Base-by-base conservation (phyloP, 75 land plant genomes). In the Gnetum montanum region DNA sequence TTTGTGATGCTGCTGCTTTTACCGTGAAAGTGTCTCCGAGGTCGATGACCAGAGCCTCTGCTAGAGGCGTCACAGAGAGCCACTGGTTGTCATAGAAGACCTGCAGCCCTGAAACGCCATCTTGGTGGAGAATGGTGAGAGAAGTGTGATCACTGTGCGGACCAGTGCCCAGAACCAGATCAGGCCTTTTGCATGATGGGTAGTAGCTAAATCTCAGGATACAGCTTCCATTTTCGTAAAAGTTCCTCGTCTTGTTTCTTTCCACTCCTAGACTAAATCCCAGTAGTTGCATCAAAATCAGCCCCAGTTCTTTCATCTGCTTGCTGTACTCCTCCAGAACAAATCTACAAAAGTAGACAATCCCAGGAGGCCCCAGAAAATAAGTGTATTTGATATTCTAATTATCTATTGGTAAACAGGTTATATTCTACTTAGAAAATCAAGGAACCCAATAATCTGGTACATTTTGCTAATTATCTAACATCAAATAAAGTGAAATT, bases 21-120 rank as follows among this genome's bases (percentile, higher is more conserved):
- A 72, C 84, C 85, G 63, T 68, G 64, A 81, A 73, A 2, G 76
- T 72, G 59, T 81, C 85, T 18, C 85, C 85, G 16, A 81, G 62
- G 65, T 81, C 77, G 41, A 81, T 65, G 5, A 81, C 77, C 8
- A 81, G 66, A 7, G 77, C 67, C 25, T 69, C 56, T 2, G 46
- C n/a, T 0, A 26, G 34, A 27, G 85, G 81, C 7, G 19, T 30
- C 15, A 77, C 57, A 26, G 67, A 49, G 24, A 36, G 54, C 85
- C 85, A 81, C 35, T 62, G 26, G 15, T 58, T 69, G 60, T 69
- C 57, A 12, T 34, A 41, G 54, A 66, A 66, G 3, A 81, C 77
- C 50, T 81, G 64, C 25, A 81, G 74, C 28, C 85, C 85, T 18
- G 64, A 67, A 57, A 81, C 85, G 10, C 66, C 48, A 36, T 81